Percentiles rank a stretch among this genome's conserved stretches.
These are phyloP conservation scores for Malus hybrid DNA, from an alignment of 331 rosid genomes.

Conservation along the genomic window DNA sequence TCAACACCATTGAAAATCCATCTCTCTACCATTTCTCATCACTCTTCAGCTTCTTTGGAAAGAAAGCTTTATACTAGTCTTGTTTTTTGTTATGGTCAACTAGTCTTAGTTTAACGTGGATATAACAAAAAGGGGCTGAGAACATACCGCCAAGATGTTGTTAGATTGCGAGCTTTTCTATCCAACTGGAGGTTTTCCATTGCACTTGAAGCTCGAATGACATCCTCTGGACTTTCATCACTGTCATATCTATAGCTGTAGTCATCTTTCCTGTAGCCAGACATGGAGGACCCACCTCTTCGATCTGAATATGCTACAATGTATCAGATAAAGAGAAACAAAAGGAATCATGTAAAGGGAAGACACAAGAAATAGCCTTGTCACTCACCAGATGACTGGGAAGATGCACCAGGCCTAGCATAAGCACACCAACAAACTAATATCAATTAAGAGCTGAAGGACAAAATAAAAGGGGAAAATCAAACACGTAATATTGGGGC, in stretches of 20 bases:
- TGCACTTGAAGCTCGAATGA: conserved; percentile 81
- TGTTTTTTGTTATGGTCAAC: no score
- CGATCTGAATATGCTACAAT: conserved; percentile 57
- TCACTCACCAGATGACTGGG: conserved; percentile 88
- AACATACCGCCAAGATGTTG: conserved; percentile 96
- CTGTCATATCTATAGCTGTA: conserved; percentile 90
- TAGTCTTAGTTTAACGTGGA: neutral
- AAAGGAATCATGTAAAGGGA: conserved; percentile 17
- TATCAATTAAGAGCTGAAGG: conserved; percentile 8
- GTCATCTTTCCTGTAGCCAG: conserved; percentile 84
- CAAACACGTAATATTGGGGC: neutral
- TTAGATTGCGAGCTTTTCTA: conserved; percentile 93
- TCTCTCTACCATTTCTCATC: neutral
- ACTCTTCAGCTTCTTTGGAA: neutral
- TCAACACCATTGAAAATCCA: neutral
- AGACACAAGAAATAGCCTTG: conserved; percentile 10
- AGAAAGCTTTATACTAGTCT: neutral
- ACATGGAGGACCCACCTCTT: conserved; percentile 85
- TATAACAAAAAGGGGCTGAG: neutral
- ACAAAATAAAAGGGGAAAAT: neutral
- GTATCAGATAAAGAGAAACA: conserved; percentile 34
- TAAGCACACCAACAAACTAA: conserved; percentile 13
- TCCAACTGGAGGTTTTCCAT: conserved; percentile 95
- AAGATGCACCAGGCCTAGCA: conserved; percentile 70
- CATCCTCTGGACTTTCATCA: conserved; percentile 79